A percentile compares a stretch with the other conserved stretches of the same genome.
These are phyloP conservation scores for Psidium friedrichsthalianum DNA, from an alignment of 345 rosid genomes.

Conservation along the genomic window DNA sequence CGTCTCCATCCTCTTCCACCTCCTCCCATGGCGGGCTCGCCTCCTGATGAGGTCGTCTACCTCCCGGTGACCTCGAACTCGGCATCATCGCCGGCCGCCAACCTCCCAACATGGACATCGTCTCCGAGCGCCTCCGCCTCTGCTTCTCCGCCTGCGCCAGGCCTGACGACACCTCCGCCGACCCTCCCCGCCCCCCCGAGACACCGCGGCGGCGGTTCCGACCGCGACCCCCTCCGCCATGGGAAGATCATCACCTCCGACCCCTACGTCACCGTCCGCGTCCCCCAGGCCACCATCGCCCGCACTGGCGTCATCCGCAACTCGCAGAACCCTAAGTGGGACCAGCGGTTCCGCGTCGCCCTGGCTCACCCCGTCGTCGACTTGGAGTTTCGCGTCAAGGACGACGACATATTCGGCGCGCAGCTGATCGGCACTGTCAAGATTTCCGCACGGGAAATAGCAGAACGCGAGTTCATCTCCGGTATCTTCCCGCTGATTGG, in stretches of 20 bases:
- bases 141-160: constrained; percentile 26
- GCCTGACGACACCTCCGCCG: constrained; percentile 2
- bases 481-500: constrained; percentile 50
- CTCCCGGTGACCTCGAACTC: constrained; percentile 77
- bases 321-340: constrained; percentile 59
- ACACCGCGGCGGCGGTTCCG: neutral
- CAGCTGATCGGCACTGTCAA: constrained; percentile 50
- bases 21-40: neutral
- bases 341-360: constrained; percentile 53
- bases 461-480: constrained; percentile 26
- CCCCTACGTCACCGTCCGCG: constrained; percentile 74
- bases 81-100: constrained; percentile 51
- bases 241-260: constrained; percentile 65
- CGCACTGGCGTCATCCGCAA: constrained; percentile 69
- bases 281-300: constrained; percentile 85
- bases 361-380: constrained; percentile 58
- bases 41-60: constrained; percentile 1
- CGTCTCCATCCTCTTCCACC: neutral
- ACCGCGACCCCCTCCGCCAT: constrained; percentile 6
- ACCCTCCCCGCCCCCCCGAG: neutral
- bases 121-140: constrained; percentile 44
- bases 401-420: constrained; percentile 81
- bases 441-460: constrained; percentile 37
- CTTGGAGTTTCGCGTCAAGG: constrained; percentile 79
- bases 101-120: constrained; percentile 76